phyloP scores from a whole-genome alignment of 768 basidiomycete species.

The Naematelia encephala region DNA sequence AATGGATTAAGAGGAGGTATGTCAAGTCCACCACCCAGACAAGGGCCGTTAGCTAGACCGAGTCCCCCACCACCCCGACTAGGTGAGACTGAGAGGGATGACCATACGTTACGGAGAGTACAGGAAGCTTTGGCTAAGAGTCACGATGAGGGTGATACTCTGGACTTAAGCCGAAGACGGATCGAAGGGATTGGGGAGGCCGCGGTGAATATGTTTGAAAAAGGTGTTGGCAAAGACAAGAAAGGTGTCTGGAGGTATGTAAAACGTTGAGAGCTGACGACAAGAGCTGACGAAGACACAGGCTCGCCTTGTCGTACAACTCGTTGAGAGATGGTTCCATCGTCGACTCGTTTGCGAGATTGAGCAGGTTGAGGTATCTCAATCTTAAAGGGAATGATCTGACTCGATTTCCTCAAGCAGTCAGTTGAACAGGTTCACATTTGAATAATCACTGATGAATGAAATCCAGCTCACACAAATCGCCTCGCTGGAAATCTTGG shows the following conservation, averaged over 20 bases:
- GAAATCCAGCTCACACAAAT: slow-evolving; percentile 70
- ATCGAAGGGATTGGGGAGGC: slow-evolving; percentile 71
- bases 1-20: slow-evolving; percentile 3
- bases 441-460: neutral
- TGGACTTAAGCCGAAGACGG: slow-evolving; percentile 76
- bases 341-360: slow-evolving; percentile 36
- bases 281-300: slow-evolving; percentile 1
- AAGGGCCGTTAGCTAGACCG: no score
- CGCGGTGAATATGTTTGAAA: slow-evolving; percentile 73
- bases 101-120: slow-evolving; percentile 23
- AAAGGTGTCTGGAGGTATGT: slow-evolving; percentile 50
- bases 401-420: slow-evolving; percentile 77
- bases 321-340: slow-evolving; percentile 62
- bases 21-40: neutral
- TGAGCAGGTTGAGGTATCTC: slow-evolving; percentile 48
- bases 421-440: slow-evolving; percentile 53
- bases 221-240: slow-evolving; percentile 56
- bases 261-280: no score
- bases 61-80: neutral
- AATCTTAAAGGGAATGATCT: slow-evolving; percentile 64
- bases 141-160: slow-evolving; percentile 72
- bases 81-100: slow-evolving; percentile 7
- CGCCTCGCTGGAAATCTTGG: slow-evolving; percentile 85
- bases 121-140: slow-evolving; percentile 25
- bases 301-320: slow-evolving; percentile 84